Percentiles rank a stretch among this genome's conserved stretches.
Evolutionary conservation across 73 alveolate species (phyloP).

Genomic region (Stentor coeruleus): DNA sequence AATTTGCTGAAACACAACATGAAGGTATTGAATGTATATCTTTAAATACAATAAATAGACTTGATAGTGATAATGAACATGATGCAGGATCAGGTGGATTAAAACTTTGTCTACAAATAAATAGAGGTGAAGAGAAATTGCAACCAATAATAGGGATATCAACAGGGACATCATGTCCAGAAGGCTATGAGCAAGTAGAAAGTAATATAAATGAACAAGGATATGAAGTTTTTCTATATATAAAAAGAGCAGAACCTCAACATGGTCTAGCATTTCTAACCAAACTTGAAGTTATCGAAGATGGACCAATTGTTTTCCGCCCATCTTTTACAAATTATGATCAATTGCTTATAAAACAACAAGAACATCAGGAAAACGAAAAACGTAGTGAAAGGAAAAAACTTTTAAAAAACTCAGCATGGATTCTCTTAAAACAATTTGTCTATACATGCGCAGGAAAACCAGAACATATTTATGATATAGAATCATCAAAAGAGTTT

Average conservation of each 20-base stretch:
- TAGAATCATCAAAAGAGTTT: not conserved
- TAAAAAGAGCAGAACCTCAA: constrained; percentile 17
- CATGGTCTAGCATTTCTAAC: not conserved
- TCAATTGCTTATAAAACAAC: not conserved
- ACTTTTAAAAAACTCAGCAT: not conserved
- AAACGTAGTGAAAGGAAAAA: constrained; percentile 6
- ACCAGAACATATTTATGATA: not conserved
- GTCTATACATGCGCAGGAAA: constrained; percentile 24
- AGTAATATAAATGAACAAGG: constrained; percentile 23
- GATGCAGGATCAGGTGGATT: not conserved
- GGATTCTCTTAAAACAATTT: constrained; percentile 13
- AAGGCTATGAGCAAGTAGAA: constrained; percentile 15
- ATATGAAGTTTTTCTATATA: not conserved
- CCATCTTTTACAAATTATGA: not conserved
- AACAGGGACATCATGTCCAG: not conserved
- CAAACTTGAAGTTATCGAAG: constrained; percentile 23
- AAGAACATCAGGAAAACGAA: not conserved
- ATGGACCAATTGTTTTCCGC: not conserved
- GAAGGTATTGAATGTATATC: constrained; percentile 10
- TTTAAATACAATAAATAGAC: constrained; percentile 1
- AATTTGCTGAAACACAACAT: not conserved
- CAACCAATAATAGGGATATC: not conserved
- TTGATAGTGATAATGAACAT: constrained; percentile 7
- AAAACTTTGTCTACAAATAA: not conserved
- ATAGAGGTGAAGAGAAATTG: constrained; percentile 2